These are phyloP conservation scores for Melastoma malabathricum DNA, from an alignment of 345 rosid species.

Conservation along the genomic window DNA sequence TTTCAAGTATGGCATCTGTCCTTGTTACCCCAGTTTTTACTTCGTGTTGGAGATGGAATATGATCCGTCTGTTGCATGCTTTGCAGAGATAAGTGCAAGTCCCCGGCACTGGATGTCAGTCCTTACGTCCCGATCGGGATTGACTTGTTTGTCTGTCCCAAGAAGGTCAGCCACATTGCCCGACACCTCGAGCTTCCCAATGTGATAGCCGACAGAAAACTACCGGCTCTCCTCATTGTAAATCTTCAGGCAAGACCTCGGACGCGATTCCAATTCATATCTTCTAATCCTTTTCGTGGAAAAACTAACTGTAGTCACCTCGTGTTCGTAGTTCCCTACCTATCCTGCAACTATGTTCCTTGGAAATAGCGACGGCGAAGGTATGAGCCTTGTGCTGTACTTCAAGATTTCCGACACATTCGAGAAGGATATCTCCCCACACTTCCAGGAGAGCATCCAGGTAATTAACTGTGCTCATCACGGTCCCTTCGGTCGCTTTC, in stretches of 20 bases:
- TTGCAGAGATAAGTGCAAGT: constrained; percentile 74
- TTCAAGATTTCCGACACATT: constrained; percentile 55
- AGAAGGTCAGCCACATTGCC: constrained; percentile 80
- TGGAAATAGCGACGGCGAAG: constrained; percentile 85
- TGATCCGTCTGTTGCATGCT: no score
- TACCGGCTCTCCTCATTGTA: constrained; percentile 74
- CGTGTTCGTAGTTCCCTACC: constrained; percentile 56
- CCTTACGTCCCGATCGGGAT: constrained; percentile 73
- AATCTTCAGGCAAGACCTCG: constrained; percentile 62
- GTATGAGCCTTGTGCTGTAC: constrained; percentile 83
- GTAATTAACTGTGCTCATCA: constrained; percentile 15
- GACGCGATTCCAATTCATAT: neutral
- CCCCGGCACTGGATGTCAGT: constrained; percentile 44
- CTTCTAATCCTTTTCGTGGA: neutral
- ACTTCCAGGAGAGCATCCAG: constrained; percentile 56
- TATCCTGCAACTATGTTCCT: constrained; percentile 89
- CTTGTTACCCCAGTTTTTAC: neutral
- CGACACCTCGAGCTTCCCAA: constrained; percentile 83
- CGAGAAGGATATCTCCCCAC: constrained; percentile 49
- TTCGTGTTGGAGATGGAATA: no score
- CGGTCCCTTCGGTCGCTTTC: no score
- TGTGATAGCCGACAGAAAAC: constrained; percentile 40
- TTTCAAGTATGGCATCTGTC: constrained; percentile 39
- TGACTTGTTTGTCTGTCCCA: constrained; percentile 59
- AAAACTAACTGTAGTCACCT: neutral